Base-by-base conservation (phyloP, 2,329 filamentous ascomycete species). In the Dactylellina parvicollis region DNA sequence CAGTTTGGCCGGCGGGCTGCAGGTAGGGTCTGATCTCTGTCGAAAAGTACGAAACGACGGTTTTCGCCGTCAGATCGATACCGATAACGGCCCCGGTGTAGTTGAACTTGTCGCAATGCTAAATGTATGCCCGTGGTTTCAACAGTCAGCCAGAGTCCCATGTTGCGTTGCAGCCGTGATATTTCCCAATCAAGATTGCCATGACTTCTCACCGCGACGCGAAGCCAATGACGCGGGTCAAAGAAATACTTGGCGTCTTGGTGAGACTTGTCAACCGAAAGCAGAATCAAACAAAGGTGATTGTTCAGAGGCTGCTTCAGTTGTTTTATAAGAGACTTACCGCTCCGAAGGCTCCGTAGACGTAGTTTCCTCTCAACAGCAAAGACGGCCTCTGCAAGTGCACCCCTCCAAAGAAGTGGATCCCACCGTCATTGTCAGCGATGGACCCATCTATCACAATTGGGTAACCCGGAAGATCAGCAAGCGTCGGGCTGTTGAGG, bases 81-180 rank as follows among this genome's bases (percentile, higher is more conserved):
- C 84, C 83, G 36, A 86, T 80, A 42, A 86, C 80, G 30, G 61
- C 61, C 16, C 61, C 61, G 16, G 73, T 75, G 50, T 65, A 86
- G 76, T 86, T 85, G 78, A 84, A 87, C 62, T 84, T 81, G 20
- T 86, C 85, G 57, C 85, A 87, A 74, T 86, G 83, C 9, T 84
- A 64, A 34, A 32, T 18, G 2, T 28, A 18, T 34, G n/a, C n/a
- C n/a, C n/a, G n/a, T n/a, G n/a, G 26, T 34, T 42, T 34, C 22
- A 34, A 20, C 12, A 1, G 26, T 52, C 28, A 3, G 47, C 47
- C n/a, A n/a, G n/a, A n/a, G n/a, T n/a, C 16, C 28, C 14, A 14
- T 49, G 47, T 52, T 36, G 26, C n/a, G 28, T 16, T 46, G 42
- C 22, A 40, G 18, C 36, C 7, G 14, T 34, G 32, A 14, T 34